A percentile compares a stretch with the other conserved stretches of the same genome.
Conservation (phyloP, 2,329 filamentous ascomycete genomes). For the Stromatinia cepivora region DNA sequence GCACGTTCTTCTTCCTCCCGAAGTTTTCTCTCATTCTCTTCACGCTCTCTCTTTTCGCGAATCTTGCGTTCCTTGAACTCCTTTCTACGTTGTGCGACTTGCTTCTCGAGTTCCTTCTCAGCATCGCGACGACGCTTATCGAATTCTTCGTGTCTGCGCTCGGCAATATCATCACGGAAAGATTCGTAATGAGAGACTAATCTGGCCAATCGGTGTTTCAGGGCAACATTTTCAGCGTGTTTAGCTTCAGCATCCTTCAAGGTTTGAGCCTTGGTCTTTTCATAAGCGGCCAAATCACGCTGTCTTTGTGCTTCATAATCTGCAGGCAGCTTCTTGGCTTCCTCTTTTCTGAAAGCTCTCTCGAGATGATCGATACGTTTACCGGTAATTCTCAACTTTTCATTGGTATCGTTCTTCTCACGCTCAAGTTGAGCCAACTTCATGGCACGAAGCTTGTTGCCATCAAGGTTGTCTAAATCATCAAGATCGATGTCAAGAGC, state of each 20-base stretch:
- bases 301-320: constrained; percentile 85
- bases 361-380: constrained; percentile 97
- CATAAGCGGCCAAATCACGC: constrained; percentile 75
- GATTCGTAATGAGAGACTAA: constrained; percentile 81
- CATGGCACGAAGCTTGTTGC: constrained; percentile 85
- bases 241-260: constrained; percentile 79
- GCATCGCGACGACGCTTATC: constrained; percentile 90
- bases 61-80: constrained; percentile 81
- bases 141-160: constrained; percentile 90
- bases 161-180: constrained; percentile 79
- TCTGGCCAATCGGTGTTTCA: constrained; percentile 88
- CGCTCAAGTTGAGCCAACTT: constrained; percentile 95
- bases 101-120: constrained; percentile 88
- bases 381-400: constrained; percentile 85
- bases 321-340: constrained; percentile 82
- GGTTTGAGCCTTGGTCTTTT: constrained; percentile 74
- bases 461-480: constrained; percentile 83
- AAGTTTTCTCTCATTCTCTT: constrained; percentile 76
- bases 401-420: constrained; percentile 94
- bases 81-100: constrained; percentile 84
- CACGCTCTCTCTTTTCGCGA: constrained; percentile 78
- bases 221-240: constrained; percentile 86
- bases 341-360: constrained; percentile 93
- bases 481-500: constrained; percentile 72
- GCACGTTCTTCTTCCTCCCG: constrained; percentile 85